Evolutionary conservation across 2,329 filamentous ascomycete genomes (phyloP), one percentile per base, ranked within the genome.

Genomic region (Botryotinia calthae): DNA sequence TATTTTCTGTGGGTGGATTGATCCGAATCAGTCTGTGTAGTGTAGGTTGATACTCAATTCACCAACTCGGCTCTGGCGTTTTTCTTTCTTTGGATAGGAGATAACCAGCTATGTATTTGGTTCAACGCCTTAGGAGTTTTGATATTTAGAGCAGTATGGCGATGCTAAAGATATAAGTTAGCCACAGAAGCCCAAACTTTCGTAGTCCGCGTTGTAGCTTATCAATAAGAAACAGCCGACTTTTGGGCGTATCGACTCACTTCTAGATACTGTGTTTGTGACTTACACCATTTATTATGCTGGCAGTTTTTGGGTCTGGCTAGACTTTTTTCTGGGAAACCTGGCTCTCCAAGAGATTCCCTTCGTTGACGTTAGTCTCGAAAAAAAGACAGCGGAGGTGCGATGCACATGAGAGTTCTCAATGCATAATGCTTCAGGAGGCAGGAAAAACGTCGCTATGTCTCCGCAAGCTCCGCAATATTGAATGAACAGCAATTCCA

Each of bases 31-130:
- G 22, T 28, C 20, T 16, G 8, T 4, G 48, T 2, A 67, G 16
- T n/a, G 10, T 25, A 25, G 2, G 18, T 12, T 20, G 31, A 8
- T 14, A 40, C 7, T 2, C 2, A 4, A 22, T 42, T 14, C 22
- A 2, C 3, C 16, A 28, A 31, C 1, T 54, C 2, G 18, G 7
- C 1, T 9, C 1, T 9, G 2, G 2, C 1, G 2, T 14, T 34
- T 16, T 22, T 7, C 2, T 16, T 54, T 42, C 5, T 16, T 54
- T 42, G 25, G 1, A n/a, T 42, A 18, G 2, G 5, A 6, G 28
- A 40, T 56, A 16, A 1, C 2, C 0, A 20, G 10, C 5, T n/a
- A 12, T 14, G 22, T 2, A 40, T 54, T 28, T 22, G 16, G 28
- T 40, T 25, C 42, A 70, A 14, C 22, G 40, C 4, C 20, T n/a